Evolutionary conservation across 257 asterid species (phyloP).

Genomic region (Solanum raphanifolium): DNA sequence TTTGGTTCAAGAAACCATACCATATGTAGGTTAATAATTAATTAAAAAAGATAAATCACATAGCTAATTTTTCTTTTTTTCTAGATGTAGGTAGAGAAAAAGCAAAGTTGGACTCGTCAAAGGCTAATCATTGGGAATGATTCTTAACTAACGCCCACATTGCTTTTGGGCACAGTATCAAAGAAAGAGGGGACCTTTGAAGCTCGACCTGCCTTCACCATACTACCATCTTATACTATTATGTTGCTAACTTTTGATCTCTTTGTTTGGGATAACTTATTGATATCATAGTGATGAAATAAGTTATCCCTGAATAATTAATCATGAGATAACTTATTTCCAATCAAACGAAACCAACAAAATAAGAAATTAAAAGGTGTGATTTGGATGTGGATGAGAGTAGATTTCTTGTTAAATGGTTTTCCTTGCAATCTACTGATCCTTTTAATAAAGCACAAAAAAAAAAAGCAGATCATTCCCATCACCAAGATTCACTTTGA

Average conservation of each 20-base stretch:
- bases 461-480: constrained; percentile 4
- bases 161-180: constrained; percentile 5
- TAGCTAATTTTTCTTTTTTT: neutral
- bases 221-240: neutral
- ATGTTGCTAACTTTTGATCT: too few species aligned
- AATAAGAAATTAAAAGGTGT: neutral
- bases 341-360: too few species aligned
- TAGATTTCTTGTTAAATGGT: neutral
- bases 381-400: neutral
- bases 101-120: constrained; percentile 36
- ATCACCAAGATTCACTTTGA: constrained; percentile 29
- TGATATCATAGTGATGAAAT: too few species aligned
- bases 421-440: neutral
- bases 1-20: neutral
- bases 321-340: too few species aligned
- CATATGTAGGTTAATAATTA: neutral
- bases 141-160: neutral
- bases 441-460: constrained; percentile 17
- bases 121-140: constrained; percentile 30
- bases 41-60: neutral
- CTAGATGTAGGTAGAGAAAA: neutral
- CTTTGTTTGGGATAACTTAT: too few species aligned
- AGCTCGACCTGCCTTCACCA: neutral
- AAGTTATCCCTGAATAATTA: too few species aligned
- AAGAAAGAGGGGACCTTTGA: neutral